Evolutionary conservation across 2,329 filamentous ascomycete genomes (phyloP).

Genomic region (Juglanconis sp.): DNA sequence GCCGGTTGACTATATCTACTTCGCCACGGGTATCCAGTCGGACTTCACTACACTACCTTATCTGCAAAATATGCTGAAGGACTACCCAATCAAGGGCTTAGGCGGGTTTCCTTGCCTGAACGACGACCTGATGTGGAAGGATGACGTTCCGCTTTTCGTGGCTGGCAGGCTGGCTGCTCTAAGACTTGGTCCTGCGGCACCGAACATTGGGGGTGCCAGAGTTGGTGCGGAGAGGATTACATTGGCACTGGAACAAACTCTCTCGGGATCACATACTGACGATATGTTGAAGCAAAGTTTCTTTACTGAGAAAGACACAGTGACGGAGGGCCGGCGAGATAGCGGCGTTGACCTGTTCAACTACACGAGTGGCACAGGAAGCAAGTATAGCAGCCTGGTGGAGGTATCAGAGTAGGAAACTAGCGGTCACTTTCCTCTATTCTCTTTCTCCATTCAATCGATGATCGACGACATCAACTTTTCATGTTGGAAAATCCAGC

Average conservation of each 20-base stretch:
- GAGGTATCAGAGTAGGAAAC: background rate
- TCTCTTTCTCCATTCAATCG: background rate
- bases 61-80: constrained; percentile 54
- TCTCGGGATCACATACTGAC: constrained; percentile 23
- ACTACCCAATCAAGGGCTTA: constrained; percentile 59
- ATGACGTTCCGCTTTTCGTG: constrained; percentile 70
- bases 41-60: constrained; percentile 60
- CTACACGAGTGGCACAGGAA: constrained; percentile 12
- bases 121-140: constrained; percentile 72
- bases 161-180: constrained; percentile 66
- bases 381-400: constrained; percentile 8
- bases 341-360: constrained; percentile 8
- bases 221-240: constrained; percentile 70
- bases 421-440: background rate
- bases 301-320: constrained; percentile 26
- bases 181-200: constrained; percentile 67
- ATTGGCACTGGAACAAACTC: constrained; percentile 63
- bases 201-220: constrained; percentile 71
- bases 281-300: background rate
- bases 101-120: constrained; percentile 71
- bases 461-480: background rate
- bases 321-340: background rate
- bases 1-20: constrained; percentile 66
- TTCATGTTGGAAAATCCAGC: no score
- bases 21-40: constrained; percentile 68